Conservation (phyloP, 2,329 filamentous ascomycete species). For the Sphaceloma murrayae region DNA sequence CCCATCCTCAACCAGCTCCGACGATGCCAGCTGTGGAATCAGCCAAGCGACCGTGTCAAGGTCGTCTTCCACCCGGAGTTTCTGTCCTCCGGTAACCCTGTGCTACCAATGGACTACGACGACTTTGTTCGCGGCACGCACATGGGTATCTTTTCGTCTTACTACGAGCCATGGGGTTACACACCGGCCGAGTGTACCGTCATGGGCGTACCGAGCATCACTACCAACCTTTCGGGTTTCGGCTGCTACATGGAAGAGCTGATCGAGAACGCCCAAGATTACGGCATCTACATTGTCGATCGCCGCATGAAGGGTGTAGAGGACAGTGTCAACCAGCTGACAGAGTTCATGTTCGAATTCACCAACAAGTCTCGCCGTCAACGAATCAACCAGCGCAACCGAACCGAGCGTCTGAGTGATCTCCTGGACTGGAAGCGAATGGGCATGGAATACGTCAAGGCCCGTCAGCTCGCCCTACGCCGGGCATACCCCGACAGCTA, state of each 20-base stretch:
- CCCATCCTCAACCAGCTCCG: conserved; percentile 93
- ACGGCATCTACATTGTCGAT: conserved; percentile 98
- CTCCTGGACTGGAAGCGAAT: conserved; percentile 98
- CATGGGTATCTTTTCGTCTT: conserved; percentile 89
- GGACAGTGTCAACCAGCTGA: conserved; percentile 92
- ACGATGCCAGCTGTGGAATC: conserved; percentile 93
- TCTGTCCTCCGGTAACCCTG: conserved; percentile 87
- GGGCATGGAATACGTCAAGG: conserved; percentile 99
- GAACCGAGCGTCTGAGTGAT: conserved; percentile 89
- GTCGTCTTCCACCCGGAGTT: conserved; percentile 98
- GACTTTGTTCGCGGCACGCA: conserved; percentile 97
- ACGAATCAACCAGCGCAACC: conserved; percentile 96
- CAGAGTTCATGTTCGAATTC: conserved; percentile 89
- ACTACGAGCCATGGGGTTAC: conserved; percentile 99
- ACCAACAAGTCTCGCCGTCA: conserved; percentile 86
- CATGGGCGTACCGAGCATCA: conserved; percentile 97
- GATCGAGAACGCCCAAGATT: conserved; percentile 95
- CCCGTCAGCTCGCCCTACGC: conserved; percentile 79
- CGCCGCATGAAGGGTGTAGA: conserved; percentile 91
- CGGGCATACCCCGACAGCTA: conserved; percentile 88
- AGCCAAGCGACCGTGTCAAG: conserved; percentile 90
- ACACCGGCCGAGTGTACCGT: conserved; percentile 97
- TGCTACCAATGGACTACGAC: conserved; percentile 92
- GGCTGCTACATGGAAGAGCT: conserved; percentile 99
- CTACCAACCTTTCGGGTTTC: conserved; percentile 93